phyloP scores from a whole-genome alignment of 2,329 filamentous ascomycete genomes.

The Cytospora piceicola region DNA sequence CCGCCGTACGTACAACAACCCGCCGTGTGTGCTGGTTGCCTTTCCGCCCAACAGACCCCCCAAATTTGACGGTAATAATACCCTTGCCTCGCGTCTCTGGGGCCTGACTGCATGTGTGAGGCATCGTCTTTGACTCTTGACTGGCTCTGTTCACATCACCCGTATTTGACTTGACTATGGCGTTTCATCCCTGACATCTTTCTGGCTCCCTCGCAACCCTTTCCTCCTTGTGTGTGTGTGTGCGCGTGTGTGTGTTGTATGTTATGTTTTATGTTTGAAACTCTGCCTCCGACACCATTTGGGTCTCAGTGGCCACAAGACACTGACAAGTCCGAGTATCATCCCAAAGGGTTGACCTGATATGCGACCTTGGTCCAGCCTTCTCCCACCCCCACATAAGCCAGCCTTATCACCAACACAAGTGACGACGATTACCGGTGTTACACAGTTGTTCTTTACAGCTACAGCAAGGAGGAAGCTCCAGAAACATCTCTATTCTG shows the following conservation, averaged over 20 bases:
- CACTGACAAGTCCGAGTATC: conserved; percentile 23
- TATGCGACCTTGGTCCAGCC: conserved; percentile 30
- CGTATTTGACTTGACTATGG: conserved; percentile 29
- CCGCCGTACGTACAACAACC: conserved; percentile 13
- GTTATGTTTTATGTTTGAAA: too few relatives aligned
- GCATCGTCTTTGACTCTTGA: conserved; percentile 22
- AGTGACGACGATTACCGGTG: conserved; percentile 22
- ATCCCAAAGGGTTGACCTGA: conserved; percentile 28
- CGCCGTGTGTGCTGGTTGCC: conserved; percentile 6
- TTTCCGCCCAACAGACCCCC: conserved; percentile 14
- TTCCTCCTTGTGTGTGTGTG: conserved; percentile 15
- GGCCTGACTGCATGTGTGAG: conserved; percentile 20
- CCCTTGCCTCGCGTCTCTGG: conserved; percentile 12
- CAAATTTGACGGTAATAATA: too few relatives aligned
- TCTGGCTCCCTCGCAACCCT: conserved; percentile 19
- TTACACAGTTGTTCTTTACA: conserved; percentile 12
- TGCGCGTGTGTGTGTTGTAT: too few relatives aligned
- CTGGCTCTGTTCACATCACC: conserved; percentile 21
- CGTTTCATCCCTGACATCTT: conserved; percentile 28
- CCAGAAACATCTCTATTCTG: not conserved
- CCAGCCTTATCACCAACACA: conserved; percentile 24
- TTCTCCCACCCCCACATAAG: conserved; percentile 7
- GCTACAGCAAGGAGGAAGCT: conserved; percentile 2
- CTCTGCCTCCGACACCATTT: conserved; percentile 17
- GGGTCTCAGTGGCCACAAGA: conserved; percentile 8